These are phyloP conservation scores for Mycoemilia scoparia DNA, from an alignment of 192 early-diverging fungal genomes.

Conservation along the genomic window DNA sequence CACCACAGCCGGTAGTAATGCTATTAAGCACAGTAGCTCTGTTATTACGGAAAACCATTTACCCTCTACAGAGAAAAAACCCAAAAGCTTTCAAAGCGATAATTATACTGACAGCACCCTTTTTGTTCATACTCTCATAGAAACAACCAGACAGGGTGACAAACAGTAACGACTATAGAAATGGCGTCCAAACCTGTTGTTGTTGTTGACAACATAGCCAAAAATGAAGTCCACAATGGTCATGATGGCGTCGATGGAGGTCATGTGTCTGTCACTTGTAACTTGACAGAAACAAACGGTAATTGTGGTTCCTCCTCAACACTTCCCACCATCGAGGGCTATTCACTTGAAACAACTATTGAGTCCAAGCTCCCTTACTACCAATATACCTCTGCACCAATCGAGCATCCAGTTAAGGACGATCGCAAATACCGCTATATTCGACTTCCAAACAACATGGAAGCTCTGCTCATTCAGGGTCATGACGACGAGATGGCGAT, in stretches of 20 bases:
- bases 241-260: too few species aligned
- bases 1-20: too few species aligned
- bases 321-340: background rate
- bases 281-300: background rate
- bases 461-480: constrained; percentile 42
- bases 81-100: too few species aligned
- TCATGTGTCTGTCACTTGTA: too few species aligned
- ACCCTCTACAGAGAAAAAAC: too few species aligned
- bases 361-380: constrained; percentile 5
- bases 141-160: too few species aligned
- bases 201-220: too few species aligned
- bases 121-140: too few species aligned
- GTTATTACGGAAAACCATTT: too few species aligned
- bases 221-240: too few species aligned
- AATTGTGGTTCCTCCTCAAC: background rate
- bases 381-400: constrained; percentile 13
- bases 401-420: constrained; percentile 43
- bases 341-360: constrained; percentile 2
- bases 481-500: constrained; percentile 40
- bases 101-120: too few species aligned
- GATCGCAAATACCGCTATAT: constrained; percentile 42
- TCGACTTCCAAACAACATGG: constrained; percentile 35
- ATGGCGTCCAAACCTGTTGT: background rate
- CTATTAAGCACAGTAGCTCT: too few species aligned
- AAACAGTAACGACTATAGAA: background rate